Conservation (phyloP, 2,329 filamentous ascomycete genomes). For the Claviceps purpurea region DNA sequence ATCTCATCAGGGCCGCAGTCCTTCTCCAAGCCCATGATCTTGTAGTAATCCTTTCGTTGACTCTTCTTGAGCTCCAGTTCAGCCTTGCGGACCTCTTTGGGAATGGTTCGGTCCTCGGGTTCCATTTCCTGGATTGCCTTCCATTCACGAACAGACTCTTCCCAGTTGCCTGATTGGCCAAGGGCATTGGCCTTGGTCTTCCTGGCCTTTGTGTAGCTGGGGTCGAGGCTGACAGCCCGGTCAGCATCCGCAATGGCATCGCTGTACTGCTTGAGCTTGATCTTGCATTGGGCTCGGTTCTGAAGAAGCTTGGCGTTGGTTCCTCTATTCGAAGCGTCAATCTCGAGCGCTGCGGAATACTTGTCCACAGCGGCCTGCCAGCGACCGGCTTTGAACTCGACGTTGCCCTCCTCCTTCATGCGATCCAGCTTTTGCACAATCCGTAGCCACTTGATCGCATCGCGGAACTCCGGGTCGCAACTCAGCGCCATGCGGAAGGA, state of each 20-base stretch:
- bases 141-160: constrained; percentile 78
- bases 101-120: constrained; percentile 65
- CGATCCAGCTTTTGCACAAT: constrained; percentile 85
- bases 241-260: constrained; percentile 78
- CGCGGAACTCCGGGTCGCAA: constrained; percentile 83
- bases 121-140: constrained; percentile 76
- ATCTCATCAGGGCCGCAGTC: constrained; percentile 72
- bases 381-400: constrained; percentile 72
- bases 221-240: constrained; percentile 67
- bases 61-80: constrained; percentile 97
- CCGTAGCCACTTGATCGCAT: constrained; percentile 76
- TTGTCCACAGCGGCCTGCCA: constrained; percentile 72
- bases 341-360: constrained; percentile 68
- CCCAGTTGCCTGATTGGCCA: constrained; percentile 78
- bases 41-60: constrained; percentile 96
- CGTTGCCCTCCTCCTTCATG: constrained; percentile 89
- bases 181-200: constrained; percentile 89
- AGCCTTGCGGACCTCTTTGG: constrained; percentile 75
- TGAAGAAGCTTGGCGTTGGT: constrained; percentile 92
- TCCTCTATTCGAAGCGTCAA: constrained; percentile 79
- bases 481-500: constrained; percentile 81
- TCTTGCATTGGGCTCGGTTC: constrained; percentile 78
- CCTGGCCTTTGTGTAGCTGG: constrained; percentile 75
- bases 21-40: constrained; percentile 83
- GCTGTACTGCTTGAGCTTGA: constrained; percentile 72